These are phyloP conservation scores for Fusarium sp. DNA, from an alignment of 2,329 filamentous ascomycete genomes.

Conservation along the genomic window DNA sequence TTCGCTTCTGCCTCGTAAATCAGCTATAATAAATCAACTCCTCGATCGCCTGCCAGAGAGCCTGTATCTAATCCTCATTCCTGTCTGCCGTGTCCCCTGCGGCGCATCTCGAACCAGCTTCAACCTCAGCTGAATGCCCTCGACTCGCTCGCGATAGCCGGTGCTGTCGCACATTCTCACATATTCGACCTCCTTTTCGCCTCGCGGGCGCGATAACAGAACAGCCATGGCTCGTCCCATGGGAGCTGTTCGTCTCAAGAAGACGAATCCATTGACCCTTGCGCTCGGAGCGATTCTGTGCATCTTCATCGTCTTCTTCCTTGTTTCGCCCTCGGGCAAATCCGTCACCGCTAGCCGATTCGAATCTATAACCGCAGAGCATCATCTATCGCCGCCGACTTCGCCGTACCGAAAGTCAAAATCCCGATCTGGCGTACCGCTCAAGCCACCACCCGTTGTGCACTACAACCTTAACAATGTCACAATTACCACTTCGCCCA, in stretches of 20 bases:
- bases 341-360: slow-evolving; percentile 61
- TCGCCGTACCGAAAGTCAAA: slow-evolving; percentile 59
- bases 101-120: slow-evolving; percentile 27
- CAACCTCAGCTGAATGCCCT: slow-evolving; percentile 43
- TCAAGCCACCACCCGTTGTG: slow-evolving; percentile 81
- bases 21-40: slow-evolving; percentile 1
- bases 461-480: slow-evolving; percentile 97
- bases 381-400: slow-evolving; percentile 59
- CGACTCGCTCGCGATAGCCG: slow-evolving; percentile 39
- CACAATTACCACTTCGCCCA: slow-evolving; percentile 81
- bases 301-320: slow-evolving; percentile 77
- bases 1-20: slow-evolving; percentile 7
- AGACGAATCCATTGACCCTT: slow-evolving; percentile 82
- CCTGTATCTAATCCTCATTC: not conserved
- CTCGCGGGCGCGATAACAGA: slow-evolving; percentile 23
- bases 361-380: slow-evolving; percentile 60
- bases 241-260: slow-evolving; percentile 79
- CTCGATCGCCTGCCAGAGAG: not conserved
- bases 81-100: slow-evolving; percentile 18
- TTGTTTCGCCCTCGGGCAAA: slow-evolving; percentile 66
- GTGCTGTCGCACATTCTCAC: slow-evolving; percentile 31
- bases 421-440: slow-evolving; percentile 48
- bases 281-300: slow-evolving; percentile 78
- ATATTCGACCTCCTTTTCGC: slow-evolving; percentile 3
- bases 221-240: slow-evolving; percentile 67